Percentiles rank a stretch among this genome's conserved stretches.
Conservation (phyloP, 2,329 filamentous ascomycete genomes). For the Dactylellina haptotyla region DNA sequence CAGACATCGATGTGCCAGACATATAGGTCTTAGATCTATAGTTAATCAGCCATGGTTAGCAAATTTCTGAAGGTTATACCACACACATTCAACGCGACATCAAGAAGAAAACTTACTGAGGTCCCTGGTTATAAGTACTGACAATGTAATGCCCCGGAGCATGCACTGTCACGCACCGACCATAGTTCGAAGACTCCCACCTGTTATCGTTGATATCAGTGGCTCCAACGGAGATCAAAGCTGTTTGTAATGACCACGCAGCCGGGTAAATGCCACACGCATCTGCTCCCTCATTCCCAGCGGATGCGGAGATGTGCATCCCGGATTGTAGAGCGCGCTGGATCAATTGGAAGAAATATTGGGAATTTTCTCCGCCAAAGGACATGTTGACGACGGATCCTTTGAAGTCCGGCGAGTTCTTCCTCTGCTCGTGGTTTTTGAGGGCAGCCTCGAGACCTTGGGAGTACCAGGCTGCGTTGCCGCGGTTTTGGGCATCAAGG, state of each 20-base stretch:
- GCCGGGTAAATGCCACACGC: slow-evolving; percentile 15
- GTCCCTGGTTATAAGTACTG: slow-evolving; percentile 65
- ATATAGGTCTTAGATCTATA: not conserved
- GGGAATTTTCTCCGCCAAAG: not conserved
- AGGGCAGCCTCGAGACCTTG: not conserved
- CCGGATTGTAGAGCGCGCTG: not conserved
- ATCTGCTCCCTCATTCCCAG: slow-evolving; percentile 14
- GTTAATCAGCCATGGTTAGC: too few relatives aligned
- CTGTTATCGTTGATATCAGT: slow-evolving; percentile 60
- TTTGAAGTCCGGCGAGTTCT: slow-evolving; percentile 1
- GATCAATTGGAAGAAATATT: slow-evolving; percentile 2
- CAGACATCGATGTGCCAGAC: slow-evolving; percentile 55
- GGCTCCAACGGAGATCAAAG: slow-evolving; percentile 62
- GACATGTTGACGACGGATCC: slow-evolving; percentile 30
- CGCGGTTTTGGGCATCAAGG: not conserved
- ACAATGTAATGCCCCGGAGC: slow-evolving; percentile 68
- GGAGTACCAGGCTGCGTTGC: not conserved
- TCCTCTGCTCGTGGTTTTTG: not conserved
- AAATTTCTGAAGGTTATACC: too few relatives aligned
- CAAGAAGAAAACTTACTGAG: slow-evolving; percentile 5
- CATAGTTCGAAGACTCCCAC: slow-evolving; percentile 64
- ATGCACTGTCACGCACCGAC: slow-evolving; percentile 68
- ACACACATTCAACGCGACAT: too few relatives aligned
- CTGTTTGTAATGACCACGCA: not conserved
- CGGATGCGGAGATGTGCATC: slow-evolving; percentile 17